Evolutionary conservation across 139 green algal genomes (phyloP).

Genomic region (Diplosphaera chodatii): DNA sequence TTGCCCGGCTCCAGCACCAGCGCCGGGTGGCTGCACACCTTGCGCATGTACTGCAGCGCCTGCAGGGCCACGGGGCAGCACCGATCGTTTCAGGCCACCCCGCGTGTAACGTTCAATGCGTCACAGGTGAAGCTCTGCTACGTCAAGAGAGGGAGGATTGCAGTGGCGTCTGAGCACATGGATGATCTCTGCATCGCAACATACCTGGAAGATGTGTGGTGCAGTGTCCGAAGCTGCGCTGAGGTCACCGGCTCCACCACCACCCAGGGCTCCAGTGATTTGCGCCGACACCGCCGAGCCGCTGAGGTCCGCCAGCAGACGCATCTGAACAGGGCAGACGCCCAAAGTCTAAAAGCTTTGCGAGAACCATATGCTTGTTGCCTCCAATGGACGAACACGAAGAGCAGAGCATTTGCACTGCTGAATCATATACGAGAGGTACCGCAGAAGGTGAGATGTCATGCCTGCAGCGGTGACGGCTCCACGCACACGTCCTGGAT

Average conservation of each 20-base stretch:
- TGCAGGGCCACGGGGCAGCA: constrained; percentile 35
- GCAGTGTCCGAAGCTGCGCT: constrained; percentile 12
- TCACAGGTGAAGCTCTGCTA: too few relatives aligned
- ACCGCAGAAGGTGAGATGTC: too few relatives aligned
- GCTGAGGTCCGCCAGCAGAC: constrained; percentile 80
- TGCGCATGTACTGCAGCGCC: constrained; percentile 83
- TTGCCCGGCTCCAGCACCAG: constrained; percentile 72
- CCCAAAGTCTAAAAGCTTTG: too few relatives aligned
- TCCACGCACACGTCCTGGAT: constrained; percentile 88
- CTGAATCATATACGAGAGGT: too few relatives aligned
- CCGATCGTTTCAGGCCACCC: too few relatives aligned
- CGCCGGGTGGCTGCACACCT: constrained; percentile 90
- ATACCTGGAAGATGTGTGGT: constrained; percentile 44
- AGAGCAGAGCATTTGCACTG: too few relatives aligned
- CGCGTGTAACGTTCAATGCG: too few relatives aligned
- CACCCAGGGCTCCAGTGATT: constrained; percentile 11
- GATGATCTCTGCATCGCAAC: neutral
- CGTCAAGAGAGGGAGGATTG: too few relatives aligned
- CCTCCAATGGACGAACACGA: too few relatives aligned
- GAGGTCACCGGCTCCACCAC: neutral
- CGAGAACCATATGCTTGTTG: too few relatives aligned
- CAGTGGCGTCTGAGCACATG: too few relatives aligned
- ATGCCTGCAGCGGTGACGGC: constrained; percentile 71
- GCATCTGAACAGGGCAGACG: neutral
- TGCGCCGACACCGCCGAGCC: neutral